These are phyloP conservation scores for Dicorynia guianensis DNA, from an alignment of 306 rosid genomes.

Conservation along the genomic window DNA sequence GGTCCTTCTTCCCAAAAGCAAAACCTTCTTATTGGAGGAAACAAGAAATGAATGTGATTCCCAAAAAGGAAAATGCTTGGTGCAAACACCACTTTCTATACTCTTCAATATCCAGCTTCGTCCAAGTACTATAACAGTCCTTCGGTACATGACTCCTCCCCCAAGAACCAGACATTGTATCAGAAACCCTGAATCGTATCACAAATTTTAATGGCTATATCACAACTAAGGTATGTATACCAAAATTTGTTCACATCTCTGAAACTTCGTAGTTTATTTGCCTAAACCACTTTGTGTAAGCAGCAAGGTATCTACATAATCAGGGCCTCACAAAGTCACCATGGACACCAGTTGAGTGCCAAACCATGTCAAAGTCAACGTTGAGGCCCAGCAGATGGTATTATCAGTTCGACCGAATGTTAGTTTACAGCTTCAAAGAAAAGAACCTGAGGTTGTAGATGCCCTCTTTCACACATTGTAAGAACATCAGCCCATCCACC, in stretches of 20 bases:
- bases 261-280: conserved; percentile 36
- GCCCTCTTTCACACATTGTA: conserved; percentile 88
- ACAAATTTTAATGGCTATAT: conserved; percentile 40
- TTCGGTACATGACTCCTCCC: conserved; percentile 40
- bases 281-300: conserved; percentile 31
- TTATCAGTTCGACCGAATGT: conserved; percentile 50
- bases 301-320: conserved; percentile 30
- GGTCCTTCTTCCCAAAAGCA: conserved; percentile 18
- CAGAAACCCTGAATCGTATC: conserved; percentile 41
- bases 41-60: conserved; percentile 26
- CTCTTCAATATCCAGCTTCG: conserved; percentile 37
- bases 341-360: conserved; percentile 4
- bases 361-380: conserved; percentile 43
- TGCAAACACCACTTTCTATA: conserved; percentile 25
- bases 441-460: conserved; percentile 96
- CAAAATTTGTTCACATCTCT: conserved; percentile 22
- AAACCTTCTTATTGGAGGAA: conserved; percentile 43
- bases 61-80: neutral
- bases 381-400: conserved; percentile 44
- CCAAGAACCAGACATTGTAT: conserved; percentile 43
- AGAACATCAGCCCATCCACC: conserved; percentile 75
- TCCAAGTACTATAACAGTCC: conserved; percentile 30
- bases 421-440: conserved; percentile 95
- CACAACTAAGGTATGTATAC: conserved; percentile 34
- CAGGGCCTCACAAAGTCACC: conserved; percentile 3